Conservation (phyloP, 306 rosid genomes). For the Casuarina equisetifolia region DNA sequence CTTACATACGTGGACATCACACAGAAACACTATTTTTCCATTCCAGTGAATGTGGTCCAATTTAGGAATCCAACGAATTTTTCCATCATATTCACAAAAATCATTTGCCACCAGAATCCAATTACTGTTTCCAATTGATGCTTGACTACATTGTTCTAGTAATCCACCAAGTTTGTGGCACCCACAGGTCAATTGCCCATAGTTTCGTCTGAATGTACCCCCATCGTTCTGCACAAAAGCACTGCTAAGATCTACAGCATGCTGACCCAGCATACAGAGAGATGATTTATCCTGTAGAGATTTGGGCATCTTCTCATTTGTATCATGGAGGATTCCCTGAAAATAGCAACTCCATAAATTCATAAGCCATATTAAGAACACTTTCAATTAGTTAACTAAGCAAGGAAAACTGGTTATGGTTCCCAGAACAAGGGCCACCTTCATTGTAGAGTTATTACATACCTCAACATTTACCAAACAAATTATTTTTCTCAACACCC, state of each 20-base stretch:
- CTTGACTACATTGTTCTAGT: conserved; percentile 43
- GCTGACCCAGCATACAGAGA: conserved; percentile 67
- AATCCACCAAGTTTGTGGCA: conserved; percentile 48
- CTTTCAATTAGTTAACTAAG: conserved; percentile 24
- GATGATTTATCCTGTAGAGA: conserved; percentile 59
- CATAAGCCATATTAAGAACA: conserved; percentile 10
- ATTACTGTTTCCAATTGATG: conserved; percentile 40
- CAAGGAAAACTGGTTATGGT: conserved; percentile 21
- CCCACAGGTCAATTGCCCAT: conserved; percentile 36
- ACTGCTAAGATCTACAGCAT: conserved; percentile 34
- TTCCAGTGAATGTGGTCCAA: conserved; percentile 83
- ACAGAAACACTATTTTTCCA: conserved; percentile 54
- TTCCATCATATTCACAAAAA: conserved; percentile 46
- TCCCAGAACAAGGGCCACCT: not conserved
- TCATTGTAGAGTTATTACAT: conserved; percentile 5
- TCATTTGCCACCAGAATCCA: conserved; percentile 54
- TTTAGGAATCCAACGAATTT: conserved; percentile 53
- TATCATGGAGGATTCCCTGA: conserved; percentile 60
- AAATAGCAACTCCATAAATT: conserved; percentile 33
- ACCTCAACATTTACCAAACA: not conserved
- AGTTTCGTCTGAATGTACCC: conserved; percentile 16
- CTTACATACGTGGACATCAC: conserved; percentile 98
- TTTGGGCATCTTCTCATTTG: conserved; percentile 57
- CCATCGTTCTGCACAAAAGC: conserved; percentile 31
- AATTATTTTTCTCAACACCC: not conserved